Conservation (phyloP, 495 filamentous ascomycete species). For the Penicillium arizonense region DNA sequence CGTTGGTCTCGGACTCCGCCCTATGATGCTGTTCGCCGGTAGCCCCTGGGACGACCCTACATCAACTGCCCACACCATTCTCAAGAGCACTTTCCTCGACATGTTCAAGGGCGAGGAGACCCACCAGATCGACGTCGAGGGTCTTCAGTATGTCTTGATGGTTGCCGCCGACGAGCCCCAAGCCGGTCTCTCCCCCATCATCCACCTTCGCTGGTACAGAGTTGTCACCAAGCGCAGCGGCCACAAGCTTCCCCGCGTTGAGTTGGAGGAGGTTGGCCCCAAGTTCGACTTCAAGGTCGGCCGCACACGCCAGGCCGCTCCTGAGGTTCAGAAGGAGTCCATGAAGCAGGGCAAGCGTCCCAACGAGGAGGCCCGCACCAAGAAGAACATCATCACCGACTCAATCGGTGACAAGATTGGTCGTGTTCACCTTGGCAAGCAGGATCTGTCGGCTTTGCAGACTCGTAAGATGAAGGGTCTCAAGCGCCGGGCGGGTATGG, state of each 20-base stretch:
- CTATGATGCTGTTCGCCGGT: slow-evolving; percentile 83
- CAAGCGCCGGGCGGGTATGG: slow-evolving; percentile 68
- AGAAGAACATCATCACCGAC: slow-evolving; percentile 95
- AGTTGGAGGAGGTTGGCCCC: slow-evolving; percentile 93
- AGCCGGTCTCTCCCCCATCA: slow-evolving; percentile 58
- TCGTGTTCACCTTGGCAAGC: slow-evolving; percentile 85
- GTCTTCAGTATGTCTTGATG: slow-evolving; percentile 82
- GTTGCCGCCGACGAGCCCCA: slow-evolving; percentile 76
- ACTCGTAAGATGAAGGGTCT: slow-evolving; percentile 99
- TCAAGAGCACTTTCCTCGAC: slow-evolving; percentile 85
- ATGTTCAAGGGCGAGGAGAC: slow-evolving; percentile 80
- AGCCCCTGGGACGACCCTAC: slow-evolving; percentile 77
- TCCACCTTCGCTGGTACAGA: slow-evolving; percentile 83
- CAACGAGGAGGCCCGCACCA: slow-evolving; percentile 59
- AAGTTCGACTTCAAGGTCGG: slow-evolving; percentile 91
- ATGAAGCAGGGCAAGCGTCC: slow-evolving; percentile 76
- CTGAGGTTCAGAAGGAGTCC: slow-evolving; percentile 80
- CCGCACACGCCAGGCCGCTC: slow-evolving; percentile 72
- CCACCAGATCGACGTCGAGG: slow-evolving; percentile 85
- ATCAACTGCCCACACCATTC: slow-evolving; percentile 69
- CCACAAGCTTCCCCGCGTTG: slow-evolving; percentile 82
- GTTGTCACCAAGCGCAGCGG: slow-evolving; percentile 83
- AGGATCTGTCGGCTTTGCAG: slow-evolving; percentile 84
- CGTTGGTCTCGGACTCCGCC: slow-evolving; percentile 70
- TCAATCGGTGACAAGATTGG: slow-evolving; percentile 94